Evolutionary conservation across 352 stramenopile genomes (phyloP), one percentile per base, ranked within the genome.

Genomic region (Plasmopara halstedii): DNA sequence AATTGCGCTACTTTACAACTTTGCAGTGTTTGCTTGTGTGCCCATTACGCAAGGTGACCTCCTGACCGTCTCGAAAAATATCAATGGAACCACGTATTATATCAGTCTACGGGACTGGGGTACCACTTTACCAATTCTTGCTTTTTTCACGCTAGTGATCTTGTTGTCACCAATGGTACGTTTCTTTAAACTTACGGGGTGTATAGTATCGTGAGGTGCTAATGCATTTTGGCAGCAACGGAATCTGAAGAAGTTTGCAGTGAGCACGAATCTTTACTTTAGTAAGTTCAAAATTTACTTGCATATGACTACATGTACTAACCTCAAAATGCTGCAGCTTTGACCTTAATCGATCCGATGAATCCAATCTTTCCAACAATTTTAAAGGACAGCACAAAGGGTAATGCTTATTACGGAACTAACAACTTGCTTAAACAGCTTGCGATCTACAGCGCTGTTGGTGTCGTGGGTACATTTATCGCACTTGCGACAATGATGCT

Each of bases 191-290:
- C 31, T 42, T 14, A 10, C 25, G 3, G 11, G 25, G 11, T 10
- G 11, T 11, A 29, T 11, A 10, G 33, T 42, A 2, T 40, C 38
- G 22, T 34, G 17, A 20, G 50, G 2, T 22, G 40, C 15, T 23
- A 10, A 10, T 40, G 21, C 23, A 34, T 4, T 18, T 33, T 14
- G 23, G n/a, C 31, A 77, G 63, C 59, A 82, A 67, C 56, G 32
- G 13, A 90, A 85, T 26, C 70, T 83, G 6, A 85, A 90, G 50
- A 88, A 85, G 42, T 90, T 86, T 33, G 73, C 76, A 10, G 64
- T 88, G 10, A 74, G 71, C 46, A 85, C 73, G 7, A 90, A 85
- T 44, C 47, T 86, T 25, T 90, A 82, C 56, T 88, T 88, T 64
- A 77, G 74, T 86, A 62, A n/a, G 68, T 58, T 25, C 7, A 6